Percentiles rank a stretch among this genome's conserved stretches.
Conservation (phyloP, 1,284 basidiomycete species). For the Puccinia sorghi region DNA sequence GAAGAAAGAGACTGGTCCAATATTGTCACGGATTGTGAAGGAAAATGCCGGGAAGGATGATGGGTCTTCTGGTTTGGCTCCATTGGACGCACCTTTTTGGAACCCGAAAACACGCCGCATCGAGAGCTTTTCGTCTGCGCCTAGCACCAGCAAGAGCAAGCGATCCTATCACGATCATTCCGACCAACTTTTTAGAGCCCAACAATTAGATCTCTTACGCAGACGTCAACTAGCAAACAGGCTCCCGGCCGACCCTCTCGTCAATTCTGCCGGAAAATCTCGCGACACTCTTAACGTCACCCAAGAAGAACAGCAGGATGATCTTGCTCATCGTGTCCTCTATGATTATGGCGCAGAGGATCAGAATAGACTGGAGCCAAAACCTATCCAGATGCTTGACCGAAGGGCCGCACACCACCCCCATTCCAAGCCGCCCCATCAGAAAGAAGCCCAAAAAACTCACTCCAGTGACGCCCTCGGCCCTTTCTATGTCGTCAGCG, state of each 20-base stretch:
- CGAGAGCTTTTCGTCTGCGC: constrained; percentile 7
- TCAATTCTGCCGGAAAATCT: neutral
- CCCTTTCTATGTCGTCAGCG: constrained; percentile 38
- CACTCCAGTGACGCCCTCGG: constrained; percentile 3
- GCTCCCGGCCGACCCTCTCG: neutral
- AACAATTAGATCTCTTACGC: neutral
- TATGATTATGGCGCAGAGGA: neutral
- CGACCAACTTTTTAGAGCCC: neutral
- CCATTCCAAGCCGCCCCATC: neutral
- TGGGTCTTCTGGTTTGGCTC: neutral
- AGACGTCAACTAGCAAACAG: neutral
- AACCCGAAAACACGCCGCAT: constrained; percentile 43
- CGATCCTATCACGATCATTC: neutral
- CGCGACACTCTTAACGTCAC: neutral
- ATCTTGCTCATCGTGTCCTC: neutral
- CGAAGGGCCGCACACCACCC: neutral
- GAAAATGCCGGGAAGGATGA: neutral
- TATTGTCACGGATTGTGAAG: constrained; percentile 9
- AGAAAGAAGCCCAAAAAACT: neutral
- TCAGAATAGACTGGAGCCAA: neutral
- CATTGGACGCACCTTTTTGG: constrained; percentile 21
- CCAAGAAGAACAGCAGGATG: neutral
- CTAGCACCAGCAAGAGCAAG: neutral
- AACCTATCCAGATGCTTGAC: neutral
- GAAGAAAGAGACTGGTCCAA: neutral